Base-by-base conservation (phyloP, 2,329 filamentous ascomycete species). In the Trichoderma asperellum region DNA sequence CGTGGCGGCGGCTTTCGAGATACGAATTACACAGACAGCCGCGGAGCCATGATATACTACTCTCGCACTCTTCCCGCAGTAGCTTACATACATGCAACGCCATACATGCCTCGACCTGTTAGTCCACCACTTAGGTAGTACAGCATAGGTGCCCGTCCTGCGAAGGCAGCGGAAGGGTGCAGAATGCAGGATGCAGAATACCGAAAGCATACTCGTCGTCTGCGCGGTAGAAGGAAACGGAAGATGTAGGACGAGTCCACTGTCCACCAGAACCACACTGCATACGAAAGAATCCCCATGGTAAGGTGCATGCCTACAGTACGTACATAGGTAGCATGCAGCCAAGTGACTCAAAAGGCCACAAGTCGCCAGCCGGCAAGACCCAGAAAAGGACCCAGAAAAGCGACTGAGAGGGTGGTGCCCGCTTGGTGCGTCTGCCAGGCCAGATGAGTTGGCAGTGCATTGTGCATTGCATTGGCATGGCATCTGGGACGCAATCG, bases 391-490 rank as follows among this genome's bases (percentile, higher is more conserved):
- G 35, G 47, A 7, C 40, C 59, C n/a, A 62, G 29, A 27, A 53
- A 68, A 61, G 40, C 40, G 40, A 27, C 37, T 18, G 18, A 43
- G 60, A 55, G 35, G 59, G 56, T 65, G 68, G 68, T 66, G 61
- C 65, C 65, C 57, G 58, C 57, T 49, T 43, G 56, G 52, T 56
- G 62, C 63, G 53, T 61, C 62, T 70, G 34, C 68, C 29, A 62
- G 64, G 40, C 55, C 27, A 63, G 69, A 70, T 73, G 72, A 73
- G 72, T 70, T 73, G 72, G 72, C 72, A 73, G 64, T 73, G 72
- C 72, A 73, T 71, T 52, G 57, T 70, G 67, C 72, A 72, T 71
- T 57, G 69, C 57, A 61, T 70, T 52, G 58, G 66, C 70, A 68
- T 40, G 53, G 47, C 70, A 65, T 66, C 61, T 66, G 62, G 47